Conservation (phyloP, 2,329 filamentous ascomycete genomes). For the Hirsutella rhossiliensis region DNA sequence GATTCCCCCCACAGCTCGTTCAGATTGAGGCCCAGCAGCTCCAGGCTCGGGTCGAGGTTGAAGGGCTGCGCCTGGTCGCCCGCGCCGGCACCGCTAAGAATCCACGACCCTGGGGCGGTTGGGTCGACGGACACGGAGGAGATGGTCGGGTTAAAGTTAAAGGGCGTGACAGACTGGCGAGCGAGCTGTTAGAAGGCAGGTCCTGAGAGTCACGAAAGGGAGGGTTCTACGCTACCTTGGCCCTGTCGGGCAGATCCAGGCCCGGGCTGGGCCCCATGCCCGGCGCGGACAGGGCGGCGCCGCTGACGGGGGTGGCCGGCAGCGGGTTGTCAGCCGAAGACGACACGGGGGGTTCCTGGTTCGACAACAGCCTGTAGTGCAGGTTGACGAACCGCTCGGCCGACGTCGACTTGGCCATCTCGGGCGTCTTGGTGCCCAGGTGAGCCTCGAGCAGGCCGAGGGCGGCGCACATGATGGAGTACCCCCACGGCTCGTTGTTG, state of each 20-base stretch:
- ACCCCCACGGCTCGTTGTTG: conserved; percentile 53
- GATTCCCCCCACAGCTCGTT: conserved; percentile 44
- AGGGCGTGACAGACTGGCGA: conserved; percentile 28
- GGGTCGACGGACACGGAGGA: conserved; percentile 22
- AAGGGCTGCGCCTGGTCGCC: conserved; percentile 24
- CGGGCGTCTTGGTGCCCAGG: conserved; percentile 42
- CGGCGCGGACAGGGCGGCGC: conserved; percentile 8
- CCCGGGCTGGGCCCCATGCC: conserved; percentile 16
- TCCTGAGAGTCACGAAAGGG: not conserved
- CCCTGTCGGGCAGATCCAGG: conserved; percentile 22
- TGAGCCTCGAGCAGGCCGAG: conserved; percentile 47
- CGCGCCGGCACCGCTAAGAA: conserved; percentile 11
- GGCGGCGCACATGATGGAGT: conserved; percentile 50
- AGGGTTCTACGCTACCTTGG: conserved; percentile 20
- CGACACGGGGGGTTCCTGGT: conserved; percentile 34
- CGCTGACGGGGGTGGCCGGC: conserved; percentile 8
- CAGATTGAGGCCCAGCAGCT: conserved; percentile 39
- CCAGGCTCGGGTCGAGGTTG: conserved; percentile 41
- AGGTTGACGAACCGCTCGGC: conserved; percentile 47
- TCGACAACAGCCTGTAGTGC: conserved; percentile 43
- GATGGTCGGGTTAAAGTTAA: conserved; percentile 23
- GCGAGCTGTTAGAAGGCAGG: conserved; percentile 5
- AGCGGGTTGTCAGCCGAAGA: conserved; percentile 13
- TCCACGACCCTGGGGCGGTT: conserved; percentile 20
- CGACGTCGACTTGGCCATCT: conserved; percentile 44